A percentile compares a stretch with the other conserved stretches of the same genome.
phyloP scores from a whole-genome alignment of 83 land plant genomes.

The Thuja plicata region DNA sequence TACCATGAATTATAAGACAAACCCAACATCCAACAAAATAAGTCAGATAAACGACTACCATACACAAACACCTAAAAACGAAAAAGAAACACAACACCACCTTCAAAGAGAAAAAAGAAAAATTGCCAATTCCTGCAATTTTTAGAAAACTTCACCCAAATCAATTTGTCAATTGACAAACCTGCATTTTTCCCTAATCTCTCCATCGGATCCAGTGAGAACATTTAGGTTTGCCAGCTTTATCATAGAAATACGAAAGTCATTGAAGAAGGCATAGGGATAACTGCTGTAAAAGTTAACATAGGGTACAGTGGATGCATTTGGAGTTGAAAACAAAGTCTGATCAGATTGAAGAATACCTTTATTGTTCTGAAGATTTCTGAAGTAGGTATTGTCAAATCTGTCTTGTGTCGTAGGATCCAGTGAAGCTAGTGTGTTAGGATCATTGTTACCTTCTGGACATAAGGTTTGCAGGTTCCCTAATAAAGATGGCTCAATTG shows the following conservation, averaged over 20 bases:
- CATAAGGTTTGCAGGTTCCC: conserved; percentile 15
- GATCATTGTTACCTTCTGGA: conserved; percentile 24
- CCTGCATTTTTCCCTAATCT: conserved; percentile 17
- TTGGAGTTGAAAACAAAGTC: conserved; percentile 17
- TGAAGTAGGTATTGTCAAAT: conserved; percentile 43
- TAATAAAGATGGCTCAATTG: conserved; percentile 25
- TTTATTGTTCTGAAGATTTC: conserved; percentile 32
- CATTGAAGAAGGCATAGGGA: conserved; percentile 24
- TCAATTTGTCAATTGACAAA: background rate
- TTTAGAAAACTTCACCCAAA: no score
- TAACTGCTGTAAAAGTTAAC: conserved; percentile 26
- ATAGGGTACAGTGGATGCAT: conserved; percentile 17
- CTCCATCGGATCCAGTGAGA: conserved; percentile 14
- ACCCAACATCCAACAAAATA: no score
- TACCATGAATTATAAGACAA: no score
- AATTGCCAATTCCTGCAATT: no score
- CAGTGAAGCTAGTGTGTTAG: conserved; percentile 23
- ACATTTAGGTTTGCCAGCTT: conserved; percentile 6
- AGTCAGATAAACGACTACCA: no score
- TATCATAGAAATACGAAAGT: conserved; percentile 16
- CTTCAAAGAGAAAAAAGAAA: no score
- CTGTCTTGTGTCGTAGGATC: conserved; percentile 20
- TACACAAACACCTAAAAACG: no score
- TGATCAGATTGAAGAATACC: conserved; percentile 47
- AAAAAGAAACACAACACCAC: no score